Evolutionary conservation across 2,329 filamentous ascomycete species (phyloP).

Genomic region (Pyricularia grisea): DNA sequence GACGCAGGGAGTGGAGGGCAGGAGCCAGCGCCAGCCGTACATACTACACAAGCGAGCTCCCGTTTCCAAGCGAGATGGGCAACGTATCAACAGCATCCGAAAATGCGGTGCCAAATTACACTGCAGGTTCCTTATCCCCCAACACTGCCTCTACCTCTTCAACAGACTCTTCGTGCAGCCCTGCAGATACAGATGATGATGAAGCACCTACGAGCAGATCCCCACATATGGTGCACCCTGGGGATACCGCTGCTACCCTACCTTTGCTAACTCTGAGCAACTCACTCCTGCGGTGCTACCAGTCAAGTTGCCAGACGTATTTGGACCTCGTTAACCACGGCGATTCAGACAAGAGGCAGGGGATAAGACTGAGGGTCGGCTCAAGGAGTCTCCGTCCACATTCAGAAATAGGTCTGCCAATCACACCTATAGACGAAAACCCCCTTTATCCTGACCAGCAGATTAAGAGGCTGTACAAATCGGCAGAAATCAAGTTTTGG

Average conservation of each 20-base stretch:
- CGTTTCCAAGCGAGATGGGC: slow-evolving; percentile 21
- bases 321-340: slow-evolving; percentile 48
- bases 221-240: slow-evolving; percentile 36
- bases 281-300: slow-evolving; percentile 47
- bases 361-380: slow-evolving; percentile 36
- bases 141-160: neutral
- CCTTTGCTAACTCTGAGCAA: slow-evolving; percentile 40
- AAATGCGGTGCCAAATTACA: neutral
- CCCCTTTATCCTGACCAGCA: slow-evolving; percentile 13
- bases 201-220: slow-evolving; percentile 17
- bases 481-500: slow-evolving; percentile 21
- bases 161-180: neutral
- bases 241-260: slow-evolving; percentile 30
- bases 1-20: slow-evolving; percentile 53
- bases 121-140: neutral
- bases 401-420: neutral
- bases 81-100: neutral
- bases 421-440: slow-evolving; percentile 5
- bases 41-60: slow-evolving; percentile 52
- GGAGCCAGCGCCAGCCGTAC: slow-evolving; percentile 49
- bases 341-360: slow-evolving; percentile 24
- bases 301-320: slow-evolving; percentile 40
- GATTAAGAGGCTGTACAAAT: slow-evolving; percentile 15
- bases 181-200: neutral
- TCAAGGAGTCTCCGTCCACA: slow-evolving; percentile 23